Base-by-base conservation (phyloP, 2,329 filamentous ascomycete genomes). In the Fusarium pseudograminearum region DNA sequence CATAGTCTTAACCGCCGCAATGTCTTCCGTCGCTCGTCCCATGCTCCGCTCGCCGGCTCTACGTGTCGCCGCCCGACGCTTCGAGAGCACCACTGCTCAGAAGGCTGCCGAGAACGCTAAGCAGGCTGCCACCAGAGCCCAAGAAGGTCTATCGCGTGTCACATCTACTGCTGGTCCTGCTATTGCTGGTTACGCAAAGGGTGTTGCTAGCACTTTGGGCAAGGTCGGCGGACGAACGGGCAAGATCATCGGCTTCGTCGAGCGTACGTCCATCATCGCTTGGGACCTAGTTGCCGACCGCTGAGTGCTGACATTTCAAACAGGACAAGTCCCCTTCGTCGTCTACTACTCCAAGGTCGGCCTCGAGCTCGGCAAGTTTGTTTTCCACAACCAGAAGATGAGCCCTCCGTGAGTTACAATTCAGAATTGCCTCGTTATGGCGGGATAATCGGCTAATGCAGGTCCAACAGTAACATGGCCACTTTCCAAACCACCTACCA, bases 311-410 rank as follows among this genome's bases (percentile, higher is more conserved):
- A 75, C 48, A 38, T 45, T 15, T 31, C 33, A 45, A 65, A 61
- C 78, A 98, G 95, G 90, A 81, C 87, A 96, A 84, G 89, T 94
- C 74, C 96, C 96, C 74, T 90, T 90, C 68, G 91, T 94, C 70
- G 79, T 97, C 79, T 98, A 98, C 89, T 99, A 98, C 87, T 90
- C 91, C 77, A 92, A 90, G 81, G 95, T 98, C 78, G 92, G 87
- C 76, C 84, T 94, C 71, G 96, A 99, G 86, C 86, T 98, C 65
- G 88, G 87, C 79, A 97, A 93, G 87, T 87, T 98, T 74, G 89
- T 98, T 73, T 93, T 94, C 85, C 89, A 89, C 76, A 90, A 90
- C 81, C 94, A 95, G 83, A 93, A 92, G 85, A 98, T 99, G 94
- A 85, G 87, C 79, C 94, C 93, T 83, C 96, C 96, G 96, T 99